Conservation (phyloP, 2,329 filamentous ascomycete species). For the Coniochaeta prunicola region DNA sequence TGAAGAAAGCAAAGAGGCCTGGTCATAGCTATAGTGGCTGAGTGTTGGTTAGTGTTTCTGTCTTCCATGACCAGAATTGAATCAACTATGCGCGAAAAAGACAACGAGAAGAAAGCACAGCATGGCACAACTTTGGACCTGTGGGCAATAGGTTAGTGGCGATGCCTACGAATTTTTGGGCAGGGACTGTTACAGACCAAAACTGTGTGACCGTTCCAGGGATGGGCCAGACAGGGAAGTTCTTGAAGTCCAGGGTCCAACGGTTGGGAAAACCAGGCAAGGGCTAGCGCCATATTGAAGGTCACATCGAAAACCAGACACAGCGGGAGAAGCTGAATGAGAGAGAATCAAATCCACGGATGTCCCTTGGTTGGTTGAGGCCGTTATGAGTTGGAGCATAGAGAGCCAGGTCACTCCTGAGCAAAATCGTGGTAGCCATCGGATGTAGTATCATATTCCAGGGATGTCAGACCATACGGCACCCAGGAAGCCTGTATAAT, state of each 20-base stretch:
- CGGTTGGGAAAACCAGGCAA: not conserved
- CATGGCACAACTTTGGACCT: slow-evolving; percentile 53
- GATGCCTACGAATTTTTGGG: slow-evolving; percentile 7
- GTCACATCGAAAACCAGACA: not conserved
- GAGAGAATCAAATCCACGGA: not conserved
- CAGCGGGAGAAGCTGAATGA: not conserved
- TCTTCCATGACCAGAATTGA: slow-evolving; percentile 21
- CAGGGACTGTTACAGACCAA: slow-evolving; percentile 30
- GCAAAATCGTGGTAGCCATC: not conserved
- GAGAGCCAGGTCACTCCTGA: not conserved
- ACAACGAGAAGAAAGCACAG: slow-evolving; percentile 19
- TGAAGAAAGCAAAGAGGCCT: slow-evolving; percentile 43
- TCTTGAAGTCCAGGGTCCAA: slow-evolving; percentile 7
- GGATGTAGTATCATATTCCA: not conserved
- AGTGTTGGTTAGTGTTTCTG: slow-evolving; percentile 48
- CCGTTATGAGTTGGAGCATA: too few species aligned
- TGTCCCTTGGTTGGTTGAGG: not conserved
- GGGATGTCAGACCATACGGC: not conserved
- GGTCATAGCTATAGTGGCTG: slow-evolving; percentile 51
- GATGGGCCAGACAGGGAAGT: not conserved
- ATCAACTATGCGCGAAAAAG: slow-evolving; percentile 24
- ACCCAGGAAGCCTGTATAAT: not conserved
- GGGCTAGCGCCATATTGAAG: not conserved
- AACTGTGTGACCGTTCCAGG: slow-evolving; percentile 8
- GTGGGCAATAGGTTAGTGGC: slow-evolving; percentile 25